Evolutionary conservation across 2,329 filamentous ascomycete species (phyloP), one percentile per base, ranked within the genome.

Genomic region (Aureobasidium sp.): DNA sequence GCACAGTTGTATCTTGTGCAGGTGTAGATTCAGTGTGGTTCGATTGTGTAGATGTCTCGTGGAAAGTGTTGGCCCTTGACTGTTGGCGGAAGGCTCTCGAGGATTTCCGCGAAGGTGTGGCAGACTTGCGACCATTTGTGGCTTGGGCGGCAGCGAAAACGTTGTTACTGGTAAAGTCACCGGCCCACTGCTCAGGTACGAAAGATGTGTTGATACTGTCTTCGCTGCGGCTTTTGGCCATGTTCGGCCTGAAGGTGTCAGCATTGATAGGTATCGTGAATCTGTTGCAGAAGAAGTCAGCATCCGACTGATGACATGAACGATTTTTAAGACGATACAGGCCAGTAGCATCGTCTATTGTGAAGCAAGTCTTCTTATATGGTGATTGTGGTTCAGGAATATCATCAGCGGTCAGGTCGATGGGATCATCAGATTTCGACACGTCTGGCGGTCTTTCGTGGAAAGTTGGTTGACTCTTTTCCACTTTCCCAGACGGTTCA

Each of bases 201-300:
- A 80, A 81, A 32, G 75, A 77, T 55, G 77, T 77, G 62, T 79
- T 79, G 69, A 80, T 79, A 63, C 74, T 75, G 62, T 80, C 78
- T 49, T 76, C 74, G 64, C 78, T 81, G 62, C 73, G 72, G 64
- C 76, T 79, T 64, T 78, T 77, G 67, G 73, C 73, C 21, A 67
- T 67, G 25, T 66, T 68, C 6, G 66, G 60, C 11, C 64, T 49
- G 59, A 65, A 64, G 7, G 61, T 64, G 36, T 66, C 61, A 44
- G 65, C 45, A 44, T 67, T 62, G 64, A 69, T 62, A 11, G 68
- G 68, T 47, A 70, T 67, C 3, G 65, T 66, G 66, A 74, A 74
- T 63, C 72, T 71, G 63, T 68, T 62, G 45, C 42, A 49, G 11
- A 30, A 37, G 4, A 42, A n/a, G 60, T 64, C 63, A 64, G 63